A percentile compares a stretch with the other conserved stretches of the same genome.
Conservation (phyloP, 305 asterid species). For the Rubia balearica region DNA sequence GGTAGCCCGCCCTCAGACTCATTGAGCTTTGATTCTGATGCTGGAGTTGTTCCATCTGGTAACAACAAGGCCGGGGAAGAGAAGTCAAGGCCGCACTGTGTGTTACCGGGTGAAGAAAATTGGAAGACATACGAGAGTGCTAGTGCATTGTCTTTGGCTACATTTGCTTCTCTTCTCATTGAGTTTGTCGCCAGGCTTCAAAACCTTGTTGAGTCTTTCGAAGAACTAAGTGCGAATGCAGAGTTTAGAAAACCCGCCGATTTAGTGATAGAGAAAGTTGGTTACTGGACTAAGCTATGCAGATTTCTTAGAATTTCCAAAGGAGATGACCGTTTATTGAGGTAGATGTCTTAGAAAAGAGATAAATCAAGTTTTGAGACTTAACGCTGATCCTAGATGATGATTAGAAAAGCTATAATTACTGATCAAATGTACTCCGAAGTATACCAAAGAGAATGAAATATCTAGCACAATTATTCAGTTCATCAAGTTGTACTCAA, state of each 20-base stretch:
- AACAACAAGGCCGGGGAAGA: background rate
- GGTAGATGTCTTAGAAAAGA: background rate
- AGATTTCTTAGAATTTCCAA: slow-evolving; percentile 13
- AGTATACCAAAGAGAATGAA: background rate
- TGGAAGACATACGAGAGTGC: slow-evolving; percentile 36
- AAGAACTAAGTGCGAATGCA: slow-evolving; percentile 34
- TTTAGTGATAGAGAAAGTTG: slow-evolving; percentile 16
- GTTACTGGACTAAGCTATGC: slow-evolving; percentile 26
- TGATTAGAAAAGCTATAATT: background rate
- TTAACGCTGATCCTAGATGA: background rate
- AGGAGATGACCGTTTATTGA: slow-evolving; percentile 7
- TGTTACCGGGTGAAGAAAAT: slow-evolving; percentile 18
- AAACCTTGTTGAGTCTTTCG: slow-evolving; percentile 33
- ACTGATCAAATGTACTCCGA: background rate
- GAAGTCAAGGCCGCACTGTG: background rate
- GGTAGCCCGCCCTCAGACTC: slow-evolving; percentile 14
- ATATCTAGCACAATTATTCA: background rate
- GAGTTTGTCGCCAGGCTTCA: slow-evolving; percentile 46
- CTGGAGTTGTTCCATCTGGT: slow-evolving; percentile 14
- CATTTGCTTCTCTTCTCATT: slow-evolving; percentile 36
- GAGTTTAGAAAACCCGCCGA: slow-evolving; percentile 28
- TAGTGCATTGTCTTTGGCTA: slow-evolving; percentile 35
- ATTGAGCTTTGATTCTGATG: slow-evolving; percentile 9
- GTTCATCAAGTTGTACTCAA: background rate
- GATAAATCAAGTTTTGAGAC: background rate